Evolutionary conservation across 208 protist species (phyloP), one percentile per base, ranked within the genome.

Genomic region (Wallacemonas collosoma): DNA sequence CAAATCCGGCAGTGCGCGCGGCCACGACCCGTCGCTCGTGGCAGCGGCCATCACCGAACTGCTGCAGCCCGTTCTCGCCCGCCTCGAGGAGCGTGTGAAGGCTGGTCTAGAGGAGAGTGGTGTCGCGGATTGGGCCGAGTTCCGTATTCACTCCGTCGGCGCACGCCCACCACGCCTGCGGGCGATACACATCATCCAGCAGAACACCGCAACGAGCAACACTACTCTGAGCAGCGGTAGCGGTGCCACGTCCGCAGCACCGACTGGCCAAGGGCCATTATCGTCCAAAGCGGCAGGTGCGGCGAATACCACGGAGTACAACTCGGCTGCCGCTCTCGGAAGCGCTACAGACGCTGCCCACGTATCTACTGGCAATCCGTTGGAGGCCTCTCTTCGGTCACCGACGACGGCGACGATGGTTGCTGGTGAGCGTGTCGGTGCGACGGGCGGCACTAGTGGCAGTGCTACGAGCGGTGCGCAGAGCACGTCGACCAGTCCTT

Each of bases 21-120:
- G 9, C n/a, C 50, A 71, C 66, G 35, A n/a, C 58, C 66, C 66
- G 39, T 3, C 66, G 54, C 65, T 38, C 60, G 61, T 57, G 35
- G 73, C 55, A 38, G 66, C 61, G 12, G 67, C 64, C 15, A 44
- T 43, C 53, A 45, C 57, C 47, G 62, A 66, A 7, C 68, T 89
- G 1, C 40, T 65, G 60, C 60, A 50, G 60, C 60, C 60, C 17
- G 26, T 36, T 8, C 81, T 87, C 51, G 69, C 55, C 9, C 77
- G 81, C 36, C 39, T 93, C 40, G 90, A 95, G 70, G 90, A 93
- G 69, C 82, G 85, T 26, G 79, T 96, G 47, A 87, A 84, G 47
- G 91, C 88, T n/a, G 9, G 82, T 39, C 77, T 96, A 43, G 88
- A 96, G 61, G 91, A 96, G 72, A 83, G 89, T 39, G 91, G 91